A percentile compares a stretch with the other conserved stretches of the same genome.
Conservation (phyloP, 495 filamentous ascomycete species). For the Penicillium antarcticum region DNA sequence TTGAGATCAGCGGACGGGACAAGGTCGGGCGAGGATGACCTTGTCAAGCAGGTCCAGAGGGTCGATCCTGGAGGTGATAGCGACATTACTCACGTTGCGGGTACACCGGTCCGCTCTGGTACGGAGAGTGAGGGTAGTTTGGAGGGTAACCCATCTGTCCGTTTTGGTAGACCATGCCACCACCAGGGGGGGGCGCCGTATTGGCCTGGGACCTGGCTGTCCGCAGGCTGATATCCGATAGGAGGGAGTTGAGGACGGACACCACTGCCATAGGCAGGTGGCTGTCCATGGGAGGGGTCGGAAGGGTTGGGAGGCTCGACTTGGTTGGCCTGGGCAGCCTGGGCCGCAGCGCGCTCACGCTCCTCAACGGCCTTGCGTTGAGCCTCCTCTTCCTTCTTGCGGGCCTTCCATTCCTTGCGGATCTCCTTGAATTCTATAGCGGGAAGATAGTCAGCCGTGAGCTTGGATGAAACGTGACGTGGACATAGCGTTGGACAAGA, state of each 20-base stretch:
- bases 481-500: background rate
- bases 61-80: slow-evolving; percentile 11
- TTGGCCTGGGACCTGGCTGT: slow-evolving; percentile 58
- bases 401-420: slow-evolving; percentile 97
- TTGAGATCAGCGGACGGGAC: slow-evolving; percentile 20
- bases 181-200: slow-evolving; percentile 58
- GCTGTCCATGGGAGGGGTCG: slow-evolving; percentile 56
- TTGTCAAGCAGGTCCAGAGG: slow-evolving; percentile 12
- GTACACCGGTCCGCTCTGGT: slow-evolving; percentile 73
- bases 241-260: slow-evolving; percentile 75
- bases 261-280: slow-evolving; percentile 54
- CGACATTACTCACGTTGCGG: slow-evolving; percentile 60
- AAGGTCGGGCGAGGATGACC: slow-evolving; percentile 15
- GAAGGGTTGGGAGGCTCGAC: slow-evolving; percentile 53
- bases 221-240: slow-evolving; percentile 74
- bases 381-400: slow-evolving; percentile 97
- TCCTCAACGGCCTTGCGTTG: slow-evolving; percentile 89
- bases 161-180: slow-evolving; percentile 54
- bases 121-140: slow-evolving; percentile 74
- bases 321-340: slow-evolving; percentile 49
- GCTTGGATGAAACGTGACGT: background rate
- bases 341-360: slow-evolving; percentile 64
- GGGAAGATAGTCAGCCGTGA: slow-evolving; percentile 9
- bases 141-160: slow-evolving; percentile 67
- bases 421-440: slow-evolving; percentile 95